Evolutionary conservation across 371 early-diverging fungal species (phyloP).

Genomic region (Capniomyces stellatus): DNA sequence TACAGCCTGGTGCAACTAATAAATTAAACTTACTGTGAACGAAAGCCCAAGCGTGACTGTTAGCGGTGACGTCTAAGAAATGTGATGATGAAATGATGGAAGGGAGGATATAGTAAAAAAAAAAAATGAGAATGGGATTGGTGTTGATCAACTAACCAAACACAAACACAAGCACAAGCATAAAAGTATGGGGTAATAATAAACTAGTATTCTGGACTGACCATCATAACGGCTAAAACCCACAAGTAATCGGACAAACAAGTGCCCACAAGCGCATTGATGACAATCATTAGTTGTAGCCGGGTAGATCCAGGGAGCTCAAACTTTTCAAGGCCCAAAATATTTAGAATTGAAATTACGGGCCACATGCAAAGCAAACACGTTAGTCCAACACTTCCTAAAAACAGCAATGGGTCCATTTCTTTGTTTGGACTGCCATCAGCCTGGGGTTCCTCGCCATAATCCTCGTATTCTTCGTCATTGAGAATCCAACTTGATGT

Average conservation of each 20-base stretch:
- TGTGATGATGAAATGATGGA: not conserved
- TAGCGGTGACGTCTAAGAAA: slow-evolving; percentile 41
- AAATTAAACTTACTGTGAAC: slow-evolving; percentile 28
- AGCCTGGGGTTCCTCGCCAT: not conserved
- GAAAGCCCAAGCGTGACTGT: slow-evolving; percentile 59
- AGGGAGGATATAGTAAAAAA: not conserved
- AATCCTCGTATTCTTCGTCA: not conserved
- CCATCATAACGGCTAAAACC: slow-evolving; percentile 55
- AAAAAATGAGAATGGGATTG: not conserved
- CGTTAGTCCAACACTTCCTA: slow-evolving; percentile 65
- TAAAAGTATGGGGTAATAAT: not conserved
- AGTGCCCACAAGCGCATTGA: slow-evolving; percentile 64
- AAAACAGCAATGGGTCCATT: slow-evolving; percentile 56
- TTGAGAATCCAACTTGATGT: not conserved
- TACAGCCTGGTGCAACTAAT: too few species aligned
- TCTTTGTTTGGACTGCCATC: slow-evolving; percentile 28
- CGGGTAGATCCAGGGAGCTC: slow-evolving; percentile 33
- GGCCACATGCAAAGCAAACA: slow-evolving; percentile 55
- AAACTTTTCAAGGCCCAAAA: slow-evolving; percentile 44
- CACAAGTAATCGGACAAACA: slow-evolving; percentile 67
- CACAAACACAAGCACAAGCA: too few species aligned
- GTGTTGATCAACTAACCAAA: not conserved
- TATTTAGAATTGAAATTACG: slow-evolving; percentile 40
- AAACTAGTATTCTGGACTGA: too few species aligned
- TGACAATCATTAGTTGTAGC: slow-evolving; percentile 36